Conservation (phyloP, 202 grass and related monocot species). For the Tripidium arundinaceum region DNA sequence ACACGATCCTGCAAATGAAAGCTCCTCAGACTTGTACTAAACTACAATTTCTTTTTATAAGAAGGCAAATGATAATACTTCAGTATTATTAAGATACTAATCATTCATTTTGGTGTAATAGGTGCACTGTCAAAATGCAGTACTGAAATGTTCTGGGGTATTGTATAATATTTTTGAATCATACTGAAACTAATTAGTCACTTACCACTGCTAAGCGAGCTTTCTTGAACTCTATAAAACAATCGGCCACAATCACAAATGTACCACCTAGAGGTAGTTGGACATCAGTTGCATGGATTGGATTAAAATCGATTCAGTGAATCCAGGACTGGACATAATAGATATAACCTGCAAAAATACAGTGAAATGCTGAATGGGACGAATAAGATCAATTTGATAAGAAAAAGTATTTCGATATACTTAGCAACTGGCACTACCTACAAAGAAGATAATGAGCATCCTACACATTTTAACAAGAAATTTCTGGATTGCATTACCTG, state of each 20-base stretch:
- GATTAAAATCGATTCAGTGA: constrained; percentile 99
- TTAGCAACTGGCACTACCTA: not conserved
- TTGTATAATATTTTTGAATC: not conserved
- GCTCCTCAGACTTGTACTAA: too few relatives aligned
- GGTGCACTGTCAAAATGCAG: not conserved
- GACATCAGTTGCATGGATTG: constrained; percentile 85
- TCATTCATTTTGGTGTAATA: not conserved
- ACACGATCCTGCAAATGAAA: too few relatives aligned
- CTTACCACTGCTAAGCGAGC: constrained; percentile 82
- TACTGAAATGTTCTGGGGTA: too few relatives aligned
- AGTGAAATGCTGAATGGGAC: constrained; percentile 20
- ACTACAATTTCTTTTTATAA: not conserved
- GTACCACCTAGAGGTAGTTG: constrained; percentile 80
- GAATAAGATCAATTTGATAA: not conserved
- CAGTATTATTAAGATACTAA: not conserved
- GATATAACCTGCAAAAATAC: constrained; percentile 74
- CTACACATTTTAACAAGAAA: not conserved
- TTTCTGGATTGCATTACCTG: constrained; percentile 47
- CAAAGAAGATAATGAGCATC: not conserved
- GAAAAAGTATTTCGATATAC: constrained; percentile 2
- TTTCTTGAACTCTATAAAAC: constrained; percentile 92
- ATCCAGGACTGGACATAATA: constrained; percentile 90
- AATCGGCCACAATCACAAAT: constrained; percentile 95
- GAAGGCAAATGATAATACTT: not conserved
- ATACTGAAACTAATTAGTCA: constrained; percentile 16